Percentiles rank a stretch among this genome's conserved stretches.
Conservation (phyloP, 179 eudicot genomes). For the Actinidia polygama region DNA sequence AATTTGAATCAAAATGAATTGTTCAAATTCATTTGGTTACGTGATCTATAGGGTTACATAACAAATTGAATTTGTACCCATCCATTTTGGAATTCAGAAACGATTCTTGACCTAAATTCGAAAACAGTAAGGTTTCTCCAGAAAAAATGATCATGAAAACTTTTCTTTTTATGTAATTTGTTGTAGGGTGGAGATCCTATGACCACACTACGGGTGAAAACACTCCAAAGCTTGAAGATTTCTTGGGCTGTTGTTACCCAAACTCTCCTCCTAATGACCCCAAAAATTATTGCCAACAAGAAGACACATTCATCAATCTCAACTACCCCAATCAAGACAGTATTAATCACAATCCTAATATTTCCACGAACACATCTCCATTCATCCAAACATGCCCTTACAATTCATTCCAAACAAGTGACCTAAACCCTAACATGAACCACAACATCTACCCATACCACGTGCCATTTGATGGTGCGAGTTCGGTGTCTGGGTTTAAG, state of each 20-base stretch:
- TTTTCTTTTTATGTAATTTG: neutral
- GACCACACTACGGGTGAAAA: constrained; percentile 28
- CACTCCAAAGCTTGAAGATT: constrained; percentile 72
- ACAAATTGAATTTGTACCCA: too few relatives aligned
- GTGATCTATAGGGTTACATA: too few relatives aligned
- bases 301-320: constrained; percentile 29
- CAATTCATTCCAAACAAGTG: neutral
- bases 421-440: neutral
- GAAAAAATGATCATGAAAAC: neutral
- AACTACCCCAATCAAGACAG: neutral
- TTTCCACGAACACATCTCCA: constrained; percentile 10
- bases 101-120: too few relatives aligned
- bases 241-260: constrained; percentile 57
- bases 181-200: constrained; percentile 49
- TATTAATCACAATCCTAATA: constrained; percentile 2
- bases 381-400: constrained; percentile 10
- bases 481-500: constrained; percentile 47
- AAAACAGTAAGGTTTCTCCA: too few relatives aligned
- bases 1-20: too few relatives aligned
- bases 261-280: constrained; percentile 27
- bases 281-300: constrained; percentile 12
- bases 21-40: too few relatives aligned
- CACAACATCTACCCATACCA: neutral
- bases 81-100: too few relatives aligned
- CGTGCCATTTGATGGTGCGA: constrained; percentile 41